phyloP scores from a whole-genome alignment of 371 early-diverging fungal genomes.

The Mortierella sp. region DNA sequence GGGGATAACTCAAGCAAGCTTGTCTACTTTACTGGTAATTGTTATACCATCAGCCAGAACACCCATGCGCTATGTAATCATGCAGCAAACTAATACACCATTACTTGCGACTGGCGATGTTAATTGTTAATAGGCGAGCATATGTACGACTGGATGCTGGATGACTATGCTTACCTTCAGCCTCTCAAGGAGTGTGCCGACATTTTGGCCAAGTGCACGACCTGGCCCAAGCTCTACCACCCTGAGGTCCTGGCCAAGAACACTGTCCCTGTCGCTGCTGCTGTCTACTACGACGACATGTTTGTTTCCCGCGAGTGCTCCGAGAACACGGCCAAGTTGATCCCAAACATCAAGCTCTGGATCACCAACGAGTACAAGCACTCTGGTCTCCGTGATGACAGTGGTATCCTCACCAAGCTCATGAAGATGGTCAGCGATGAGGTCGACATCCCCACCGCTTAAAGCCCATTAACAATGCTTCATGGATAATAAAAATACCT shows the following conservation, averaged over 20 bases:
- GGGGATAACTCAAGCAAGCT: constrained; percentile 58
- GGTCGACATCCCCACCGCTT: constrained; percentile 43
- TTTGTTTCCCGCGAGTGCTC: constrained; percentile 72
- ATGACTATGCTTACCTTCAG: constrained; percentile 76
- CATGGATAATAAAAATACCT: neutral
- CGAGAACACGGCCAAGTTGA: constrained; percentile 70
- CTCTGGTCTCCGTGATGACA: constrained; percentile 75
- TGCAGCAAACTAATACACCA: neutral
- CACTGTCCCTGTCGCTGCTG: constrained; percentile 75
- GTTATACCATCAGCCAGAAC: neutral
- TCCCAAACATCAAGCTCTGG: constrained; percentile 76
- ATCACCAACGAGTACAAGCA: constrained; percentile 84
- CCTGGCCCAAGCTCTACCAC: constrained; percentile 77
- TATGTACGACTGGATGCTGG: constrained; percentile 84
- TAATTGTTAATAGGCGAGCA: constrained; percentile 67
- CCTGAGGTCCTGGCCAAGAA: constrained; percentile 63
- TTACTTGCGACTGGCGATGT: neutral
- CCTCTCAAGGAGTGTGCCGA: constrained; percentile 74
- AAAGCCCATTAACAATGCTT: neutral
- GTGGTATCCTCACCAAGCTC: constrained; percentile 69
- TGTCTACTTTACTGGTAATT: constrained; percentile 52
- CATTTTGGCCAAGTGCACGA: constrained; percentile 68
- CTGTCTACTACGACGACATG: constrained; percentile 84
- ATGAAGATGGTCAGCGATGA: constrained; percentile 74
- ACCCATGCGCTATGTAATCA: neutral